phyloP scores from a whole-genome alignment of 2,329 filamentous ascomycete genomes.

The Colletotrichum sp. region DNA sequence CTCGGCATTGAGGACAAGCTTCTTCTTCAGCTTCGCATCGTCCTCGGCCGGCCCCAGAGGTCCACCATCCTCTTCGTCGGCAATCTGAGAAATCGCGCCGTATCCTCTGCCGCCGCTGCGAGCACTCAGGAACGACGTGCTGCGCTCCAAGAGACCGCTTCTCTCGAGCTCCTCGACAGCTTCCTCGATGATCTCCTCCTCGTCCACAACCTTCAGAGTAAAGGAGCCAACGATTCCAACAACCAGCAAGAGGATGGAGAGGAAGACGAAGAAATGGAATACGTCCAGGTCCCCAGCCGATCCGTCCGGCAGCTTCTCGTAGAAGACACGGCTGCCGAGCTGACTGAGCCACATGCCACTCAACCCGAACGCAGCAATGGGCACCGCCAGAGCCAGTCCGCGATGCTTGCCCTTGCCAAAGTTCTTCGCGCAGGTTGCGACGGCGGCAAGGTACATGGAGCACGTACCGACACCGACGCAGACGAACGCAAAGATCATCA shows the following conservation, averaged over 20 bases:
- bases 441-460: slow-evolving; percentile 85
- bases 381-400: slow-evolving; percentile 85
- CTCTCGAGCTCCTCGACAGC: slow-evolving; percentile 90
- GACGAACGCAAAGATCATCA: slow-evolving; percentile 88
- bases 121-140: slow-evolving; percentile 64
- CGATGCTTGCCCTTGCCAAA: slow-evolving; percentile 89
- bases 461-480: slow-evolving; percentile 84
- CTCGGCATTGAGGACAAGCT: slow-evolving; percentile 89
- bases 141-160: slow-evolving; percentile 81
- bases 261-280: slow-evolving; percentile 86
- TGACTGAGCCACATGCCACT: slow-evolving; percentile 98
- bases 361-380: slow-evolving; percentile 90
- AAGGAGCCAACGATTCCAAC: slow-evolving; percentile 79
- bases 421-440: slow-evolving; percentile 98
- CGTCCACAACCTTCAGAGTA: slow-evolving; percentile 78
- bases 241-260: slow-evolving; percentile 72
- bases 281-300: slow-evolving; percentile 71
- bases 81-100: slow-evolving; percentile 58
- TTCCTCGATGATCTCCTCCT: slow-evolving; percentile 86
- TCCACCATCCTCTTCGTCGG: slow-evolving; percentile 52
- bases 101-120: slow-evolving; percentile 58
- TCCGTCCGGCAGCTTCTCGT: slow-evolving; percentile 70
- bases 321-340: slow-evolving; percentile 79
- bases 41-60: slow-evolving; percentile 41
- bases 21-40: slow-evolving; percentile 74